These are phyloP conservation scores for Hamamelis virginiana DNA, from an alignment of 164 flowering plant genomes.

Conservation along the genomic window DNA sequence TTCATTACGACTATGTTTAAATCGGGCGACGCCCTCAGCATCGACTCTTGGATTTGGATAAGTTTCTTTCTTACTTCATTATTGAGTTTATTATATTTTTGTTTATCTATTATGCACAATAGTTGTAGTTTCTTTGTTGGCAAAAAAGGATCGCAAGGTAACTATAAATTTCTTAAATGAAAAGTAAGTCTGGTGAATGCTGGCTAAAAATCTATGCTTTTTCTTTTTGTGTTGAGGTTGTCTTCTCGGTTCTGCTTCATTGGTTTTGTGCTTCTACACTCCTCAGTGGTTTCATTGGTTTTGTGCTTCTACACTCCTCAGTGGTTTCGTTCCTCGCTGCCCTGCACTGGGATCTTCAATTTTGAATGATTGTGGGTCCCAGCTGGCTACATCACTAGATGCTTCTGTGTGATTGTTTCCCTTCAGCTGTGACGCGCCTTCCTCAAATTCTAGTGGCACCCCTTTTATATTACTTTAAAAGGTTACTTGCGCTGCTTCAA, in stretches of 20 bases:
- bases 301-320: slow-evolving; percentile 55
- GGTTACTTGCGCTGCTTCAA: slow-evolving; percentile 39
- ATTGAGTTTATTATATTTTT: slow-evolving; percentile 26
- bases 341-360: slow-evolving; percentile 52
- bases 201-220: slow-evolving; percentile 38
- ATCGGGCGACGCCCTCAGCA: slow-evolving; percentile 42
- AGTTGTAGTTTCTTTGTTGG: slow-evolving; percentile 9
- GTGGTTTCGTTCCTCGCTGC: slow-evolving; percentile 42
- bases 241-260: slow-evolving; percentile 66
- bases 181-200: not conserved
- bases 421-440: slow-evolving; percentile 33
- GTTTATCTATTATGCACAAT: slow-evolving; percentile 18
- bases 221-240: slow-evolving; percentile 62
- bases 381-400: slow-evolving; percentile 36
- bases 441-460: slow-evolving; percentile 27
- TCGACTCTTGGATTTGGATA: slow-evolving; percentile 54
- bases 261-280: slow-evolving; percentile 69
- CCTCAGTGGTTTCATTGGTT: slow-evolving; percentile 51
- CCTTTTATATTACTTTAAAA: slow-evolving; percentile 23
- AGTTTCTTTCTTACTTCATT: slow-evolving; percentile 44
- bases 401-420: slow-evolving; percentile 41
- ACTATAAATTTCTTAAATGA: slow-evolving; percentile 9
- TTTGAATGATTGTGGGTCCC: slow-evolving; percentile 48
- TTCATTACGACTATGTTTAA: slow-evolving; percentile 43
- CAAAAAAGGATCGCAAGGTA: slow-evolving; percentile 12